phyloP scores from a whole-genome alignment of 176 grass and related monocot genomes.

The Sorghum bicolor region Sorghum_bicolor_NCBIv3 NC_012871.2:6235001-6235500 shows the following conservation, averaged over 20 bases:
- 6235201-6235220: neutral
- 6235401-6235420: constrained; percentile 76
- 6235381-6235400: constrained; percentile 49
- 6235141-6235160: neutral
- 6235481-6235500: constrained; percentile 71
- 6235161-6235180: neutral
- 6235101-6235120: neutral
- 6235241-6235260: too few species aligned
- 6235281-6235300: neutral
- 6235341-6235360: constrained; percentile 47
- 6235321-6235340: constrained; percentile 74
- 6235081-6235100: too few species aligned
- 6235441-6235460: constrained; percentile 43
- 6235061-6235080: neutral
- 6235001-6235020: neutral
- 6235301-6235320: neutral
- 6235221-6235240: too few species aligned
- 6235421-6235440: constrained; percentile 53
- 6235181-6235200: neutral
- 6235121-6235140: neutral
- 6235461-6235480: constrained; percentile 42
- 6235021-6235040: neutral
- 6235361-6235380: constrained; percentile 36
- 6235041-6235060: neutral
- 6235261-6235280: neutral